Evolutionary conservation across 2,329 filamentous ascomycete genomes (phyloP), one percentile per base, ranked within the genome.

Genomic region (Trichoderma semiorbis): DNA sequence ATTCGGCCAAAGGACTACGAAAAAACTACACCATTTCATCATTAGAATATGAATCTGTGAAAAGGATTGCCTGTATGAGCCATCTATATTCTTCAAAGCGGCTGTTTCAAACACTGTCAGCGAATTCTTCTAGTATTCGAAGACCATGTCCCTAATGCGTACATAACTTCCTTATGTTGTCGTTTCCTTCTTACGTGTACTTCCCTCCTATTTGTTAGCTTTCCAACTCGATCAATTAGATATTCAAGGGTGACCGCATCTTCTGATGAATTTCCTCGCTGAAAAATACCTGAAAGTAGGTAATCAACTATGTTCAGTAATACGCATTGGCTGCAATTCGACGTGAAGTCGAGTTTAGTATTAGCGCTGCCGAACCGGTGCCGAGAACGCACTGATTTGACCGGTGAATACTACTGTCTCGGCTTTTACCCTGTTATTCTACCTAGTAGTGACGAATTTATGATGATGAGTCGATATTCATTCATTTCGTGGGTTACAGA

Each of bases 151-250:
- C 11, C 0, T 7, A 21, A 53, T n/a, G 16, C 1, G 18, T 43
- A 1, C 18, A 43, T 1, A 18, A 3, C 1, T 39, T 1, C 10
- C 5, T 14, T 14, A 1, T 53, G 1, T 2, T 24, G 7, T 53
- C 3, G 11, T 24, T 53, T 53, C 10, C 24, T 24, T 7, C 5
- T 50, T 24, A 24, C 1, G 6, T 2, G 10, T 12, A 50, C 10
- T 21, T 50, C 3, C 5, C 0, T 6, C 5, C 0, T 0, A 11
- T 21, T 21, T 21, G n/a, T 50, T 5, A 50, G n/a, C n/a, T 1
- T 7, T 7, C 21, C 2, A 11, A 7, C n/a, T 53, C 5, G 7
- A 12, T 53, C 6, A 0, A 11, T 53, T 21, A 3, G 5, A 24
- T 0, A 14, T 12, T 14, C 47, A 21, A 24, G 47, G n/a, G 6